Evolutionary conservation across 2,329 filamentous ascomycete genomes (phyloP), one percentile per base, ranked within the genome.

Genomic region (Orbilia blumenaviensis): DNA sequence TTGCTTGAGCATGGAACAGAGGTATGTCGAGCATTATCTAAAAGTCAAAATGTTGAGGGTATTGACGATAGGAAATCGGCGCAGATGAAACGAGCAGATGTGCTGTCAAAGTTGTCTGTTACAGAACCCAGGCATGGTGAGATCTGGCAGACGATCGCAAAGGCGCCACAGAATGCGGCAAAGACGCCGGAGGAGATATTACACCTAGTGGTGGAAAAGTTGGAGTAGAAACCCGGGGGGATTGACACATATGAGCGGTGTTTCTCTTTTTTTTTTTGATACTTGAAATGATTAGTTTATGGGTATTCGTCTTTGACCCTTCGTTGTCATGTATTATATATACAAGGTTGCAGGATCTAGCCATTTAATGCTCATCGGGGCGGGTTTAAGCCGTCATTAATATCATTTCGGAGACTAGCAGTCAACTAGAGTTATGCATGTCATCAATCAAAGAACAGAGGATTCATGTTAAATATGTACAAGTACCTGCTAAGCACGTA

Each of bases 51-150:
- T 23, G 18, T n/a, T 8, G 14, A 21, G 60, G 54, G 79, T 77
- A 62, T 58, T 32, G 62, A 74, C 27, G 14, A 1, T n/a, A n/a
- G n/a, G n/a, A 16, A 18, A 25, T 27, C 18, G 32, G 6, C 61
- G 48, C 79, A 87, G 81, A 94, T 97, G 85, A 99, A 98, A 89
- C 87, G 91, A 81, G 88, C 86, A 29, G 95, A 98, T 81, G 91
- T 97, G 32, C 83, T 97, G 4, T 86, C 86, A 69, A 97, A 96
- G 84, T 94, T 92, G 80, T 86, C 91, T 32, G 84, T 91, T 56
- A 94, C 90, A 69, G 95, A 98, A 83, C 96, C 96, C 2, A 89
- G 90, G 80, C 93, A 99, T 83, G 95, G 95, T 12, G 95, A 99
- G 86, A 85, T 91, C 25, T 99, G 95, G 95, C 92, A 96, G 84